Percentiles rank a stretch among this genome's conserved stretches.
phyloP scores from a whole-genome alignment of 176 grass and related monocot genomes.

The Lolium multiflorum region DNA sequence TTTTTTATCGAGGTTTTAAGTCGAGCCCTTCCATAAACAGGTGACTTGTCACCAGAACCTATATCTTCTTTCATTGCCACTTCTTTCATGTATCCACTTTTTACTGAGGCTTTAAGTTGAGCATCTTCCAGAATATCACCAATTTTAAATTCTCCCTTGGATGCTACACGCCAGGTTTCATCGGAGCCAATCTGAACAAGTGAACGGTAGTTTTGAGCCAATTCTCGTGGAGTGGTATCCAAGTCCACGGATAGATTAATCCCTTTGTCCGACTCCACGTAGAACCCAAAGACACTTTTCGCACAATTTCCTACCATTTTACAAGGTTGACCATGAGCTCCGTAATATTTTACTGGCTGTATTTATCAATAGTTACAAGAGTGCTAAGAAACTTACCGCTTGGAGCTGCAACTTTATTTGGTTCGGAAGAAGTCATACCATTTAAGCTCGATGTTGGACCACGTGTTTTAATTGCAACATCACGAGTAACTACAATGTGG shows the following conservation, averaged over 20 bases:
- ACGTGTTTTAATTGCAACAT: constrained; percentile 5
- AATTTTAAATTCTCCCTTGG: background rate
- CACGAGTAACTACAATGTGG: background rate
- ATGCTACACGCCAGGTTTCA: background rate
- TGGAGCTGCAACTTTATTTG: background rate
- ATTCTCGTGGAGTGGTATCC: constrained; percentile 34
- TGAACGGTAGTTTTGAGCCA: background rate
- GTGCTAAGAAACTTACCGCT: background rate
- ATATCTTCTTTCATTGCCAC: background rate
- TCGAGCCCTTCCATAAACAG: background rate
- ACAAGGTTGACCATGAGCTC: background rate
- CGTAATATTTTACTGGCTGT: constrained; percentile 15
- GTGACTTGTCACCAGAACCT: background rate
- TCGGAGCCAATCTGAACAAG: background rate
- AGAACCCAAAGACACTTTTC: constrained; percentile 26
- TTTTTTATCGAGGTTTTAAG: background rate
- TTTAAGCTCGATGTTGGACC: background rate
- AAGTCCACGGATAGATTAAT: constrained; percentile 60
- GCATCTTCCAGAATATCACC: background rate
- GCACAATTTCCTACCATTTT: constrained; percentile 37
- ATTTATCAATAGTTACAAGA: background rate
- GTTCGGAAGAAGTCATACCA: background rate
- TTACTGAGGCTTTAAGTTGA: constrained; percentile 1
- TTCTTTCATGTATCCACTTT: background rate
- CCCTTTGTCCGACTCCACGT: constrained; percentile 38